Evolutionary conservation across 441 rosid genomes (phyloP).

Genomic region (Mallotus repandus): DNA sequence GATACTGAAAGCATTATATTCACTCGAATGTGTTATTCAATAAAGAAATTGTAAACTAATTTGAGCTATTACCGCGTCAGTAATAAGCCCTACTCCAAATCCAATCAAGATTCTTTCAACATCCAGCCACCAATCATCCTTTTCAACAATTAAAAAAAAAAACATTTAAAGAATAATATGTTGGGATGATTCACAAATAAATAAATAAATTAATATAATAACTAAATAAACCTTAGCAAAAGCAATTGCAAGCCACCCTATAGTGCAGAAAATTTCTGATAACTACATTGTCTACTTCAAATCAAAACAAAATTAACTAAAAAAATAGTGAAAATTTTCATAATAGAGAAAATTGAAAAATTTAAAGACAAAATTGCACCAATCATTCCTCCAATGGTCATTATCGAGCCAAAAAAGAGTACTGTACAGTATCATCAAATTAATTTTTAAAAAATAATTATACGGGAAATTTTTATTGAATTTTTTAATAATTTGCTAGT

Average conservation of each 20-base stretch:
- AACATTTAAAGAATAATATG: no score
- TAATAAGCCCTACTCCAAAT: conserved; percentile 43
- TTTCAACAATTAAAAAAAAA: background rate
- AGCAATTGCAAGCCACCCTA: conserved; percentile 42
- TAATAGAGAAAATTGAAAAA: conserved; percentile 56
- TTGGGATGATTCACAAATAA: no score
- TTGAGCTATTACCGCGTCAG: conserved; percentile 44
- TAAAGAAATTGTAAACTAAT: no score
- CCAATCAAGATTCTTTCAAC: conserved; percentile 50
- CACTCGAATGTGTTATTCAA: no score
- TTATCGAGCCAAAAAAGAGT: conserved; percentile 58
- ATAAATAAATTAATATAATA: no score
- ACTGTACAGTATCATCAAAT: no score
- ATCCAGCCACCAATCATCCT: conserved; percentile 49
- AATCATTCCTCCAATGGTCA: conserved; percentile 66
- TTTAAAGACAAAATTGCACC: conserved; percentile 48
- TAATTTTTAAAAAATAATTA: no score
- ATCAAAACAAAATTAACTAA: background rate
- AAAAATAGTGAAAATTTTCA: conserved; percentile 43
- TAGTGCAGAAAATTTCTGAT: conserved; percentile 25
- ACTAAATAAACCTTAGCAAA: conserved; percentile 33
- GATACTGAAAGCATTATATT: no score
- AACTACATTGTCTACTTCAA: conserved; percentile 34
- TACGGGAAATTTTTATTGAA: no score
- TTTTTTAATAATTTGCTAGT: no score